Evolutionary conservation across 805 yeast genomes (phyloP), one percentile per base, ranked within the genome.

Genomic region (Myxozyma neglecta): DNA sequence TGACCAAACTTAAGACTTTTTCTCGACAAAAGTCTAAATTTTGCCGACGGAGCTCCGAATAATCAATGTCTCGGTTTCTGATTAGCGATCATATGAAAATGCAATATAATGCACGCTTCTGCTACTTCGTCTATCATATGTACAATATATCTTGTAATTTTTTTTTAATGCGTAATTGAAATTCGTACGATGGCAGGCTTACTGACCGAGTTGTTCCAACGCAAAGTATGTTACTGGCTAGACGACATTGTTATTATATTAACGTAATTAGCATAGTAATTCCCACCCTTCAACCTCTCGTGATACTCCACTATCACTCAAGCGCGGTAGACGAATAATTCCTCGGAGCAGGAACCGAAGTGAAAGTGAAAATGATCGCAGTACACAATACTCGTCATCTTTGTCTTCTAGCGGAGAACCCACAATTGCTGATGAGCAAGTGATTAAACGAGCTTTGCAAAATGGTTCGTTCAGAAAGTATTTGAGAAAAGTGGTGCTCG

Each of bases 391-490:
- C n/a, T 48, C 52, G 18, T 14, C 34, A 8, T 47, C 51, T 6
- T 14, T 39, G 11, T 11, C 44, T 14, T 50, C 53, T 8, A 18
- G 44, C 10, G 42, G 18, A 16, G 24, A 9, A 14, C 53, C 44
- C 18, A 18, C 53, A 11, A 34, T 18, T n/a, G 14, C 39, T 9
- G 29, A 24, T 44, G 35, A 50, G 34, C 16, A 50, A 36, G 53
- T 32, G 11, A 20, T 50, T 16, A 50, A 50, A 39, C 53, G 18
- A 20, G 53, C 53, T 11, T 16, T 50, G 34, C 29, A 35, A 36
- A 37, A 51, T 20, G 55, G 55, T 13, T 39, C 55, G 55, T 51
- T 51, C 34, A 14, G 14, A 14, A 51, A 51, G 18, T 29, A 39
- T 32, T 24, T 51, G 37, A 36, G 24, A 8, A 16, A 24, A 14